These are phyloP conservation scores for Bassia scoparia DNA, from an alignment of 148 eudicot species.

Conservation along the genomic window DNA sequence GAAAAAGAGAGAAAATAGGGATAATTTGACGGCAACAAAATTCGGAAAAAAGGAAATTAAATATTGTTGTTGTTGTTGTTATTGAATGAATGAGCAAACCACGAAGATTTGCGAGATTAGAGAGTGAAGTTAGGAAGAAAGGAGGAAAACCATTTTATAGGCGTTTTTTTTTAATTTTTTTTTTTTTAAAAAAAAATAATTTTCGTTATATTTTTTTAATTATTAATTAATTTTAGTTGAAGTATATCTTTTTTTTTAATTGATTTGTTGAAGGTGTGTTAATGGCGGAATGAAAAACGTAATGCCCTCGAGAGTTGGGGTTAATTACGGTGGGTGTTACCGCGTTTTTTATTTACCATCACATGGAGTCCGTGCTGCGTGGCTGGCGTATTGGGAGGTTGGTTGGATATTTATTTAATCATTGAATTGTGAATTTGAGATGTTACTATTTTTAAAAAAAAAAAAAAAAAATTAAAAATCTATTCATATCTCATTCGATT, in stretches of 20 bases:
- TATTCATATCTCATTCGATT: too few relatives aligned
- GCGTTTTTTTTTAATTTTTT: not conserved
- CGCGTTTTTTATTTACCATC: not conserved
- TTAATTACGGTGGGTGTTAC: not conserved
- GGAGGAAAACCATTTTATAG: not conserved
- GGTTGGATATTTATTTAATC: too few relatives aligned
- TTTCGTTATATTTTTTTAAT: too few relatives aligned
- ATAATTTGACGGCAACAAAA: conserved; percentile 18
- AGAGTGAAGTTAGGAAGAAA: not conserved
- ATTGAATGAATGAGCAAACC: conserved; percentile 18
- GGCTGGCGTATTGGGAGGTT: too few relatives aligned
- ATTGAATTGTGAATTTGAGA: too few relatives aligned
- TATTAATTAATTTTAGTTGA: too few relatives aligned
- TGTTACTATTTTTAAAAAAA: too few relatives aligned
- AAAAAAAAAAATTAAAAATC: too few relatives aligned
- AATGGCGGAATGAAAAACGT: not conserved
- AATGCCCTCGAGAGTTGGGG: not conserved
- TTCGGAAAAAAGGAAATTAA: not conserved
- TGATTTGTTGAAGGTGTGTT: conserved; percentile 11
- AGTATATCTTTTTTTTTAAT: not conserved
- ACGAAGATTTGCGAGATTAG: conserved; percentile 19
- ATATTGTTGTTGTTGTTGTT: too few relatives aligned
- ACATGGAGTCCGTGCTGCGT: not conserved
- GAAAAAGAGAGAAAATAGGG: conserved; percentile 17
- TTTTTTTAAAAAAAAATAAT: too few relatives aligned